Evolutionary conservation across 1,284 basidiomycete genomes (phyloP).

Genomic region (Ceratobasidium sp.): DNA sequence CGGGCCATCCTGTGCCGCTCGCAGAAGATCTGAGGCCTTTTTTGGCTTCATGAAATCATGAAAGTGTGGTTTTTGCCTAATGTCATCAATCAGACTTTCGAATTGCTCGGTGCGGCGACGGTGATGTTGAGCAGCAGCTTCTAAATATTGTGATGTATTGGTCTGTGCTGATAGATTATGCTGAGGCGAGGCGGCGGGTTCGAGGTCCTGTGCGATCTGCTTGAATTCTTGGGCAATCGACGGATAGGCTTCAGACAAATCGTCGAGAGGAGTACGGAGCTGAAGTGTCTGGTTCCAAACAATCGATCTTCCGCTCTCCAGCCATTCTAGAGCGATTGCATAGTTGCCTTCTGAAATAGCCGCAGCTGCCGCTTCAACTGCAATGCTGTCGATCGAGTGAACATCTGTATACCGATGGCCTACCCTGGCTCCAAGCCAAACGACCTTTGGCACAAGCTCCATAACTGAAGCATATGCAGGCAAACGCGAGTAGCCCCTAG

Average conservation of each 20-base stretch:
- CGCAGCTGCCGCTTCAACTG: not conserved
- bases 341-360: not conserved
- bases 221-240: not conserved
- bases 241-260: not conserved
- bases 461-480: not conserved
- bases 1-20: not conserved
- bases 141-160: too few relatives aligned
- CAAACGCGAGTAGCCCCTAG: not conserved
- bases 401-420: not conserved
- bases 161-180: too few relatives aligned
- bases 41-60: not conserved
- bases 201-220: not conserved
- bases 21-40: not conserved
- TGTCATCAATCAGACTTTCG: not conserved
- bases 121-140: not conserved
- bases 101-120: not conserved
- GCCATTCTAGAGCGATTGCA: not conserved
- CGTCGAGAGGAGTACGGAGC: constrained; percentile 1
- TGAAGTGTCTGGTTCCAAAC: constrained; percentile 6
- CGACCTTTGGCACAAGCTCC: not conserved
- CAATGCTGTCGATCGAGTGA: too few relatives aligned
- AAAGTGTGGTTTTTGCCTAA: not conserved
- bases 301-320: not conserved
- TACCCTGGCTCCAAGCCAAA: not conserved
- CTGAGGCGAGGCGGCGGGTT: too few relatives aligned